Evolutionary conservation across 768 basidiomycete species (phyloP).

Genomic region (Leucocoprinus leucothites): DNA sequence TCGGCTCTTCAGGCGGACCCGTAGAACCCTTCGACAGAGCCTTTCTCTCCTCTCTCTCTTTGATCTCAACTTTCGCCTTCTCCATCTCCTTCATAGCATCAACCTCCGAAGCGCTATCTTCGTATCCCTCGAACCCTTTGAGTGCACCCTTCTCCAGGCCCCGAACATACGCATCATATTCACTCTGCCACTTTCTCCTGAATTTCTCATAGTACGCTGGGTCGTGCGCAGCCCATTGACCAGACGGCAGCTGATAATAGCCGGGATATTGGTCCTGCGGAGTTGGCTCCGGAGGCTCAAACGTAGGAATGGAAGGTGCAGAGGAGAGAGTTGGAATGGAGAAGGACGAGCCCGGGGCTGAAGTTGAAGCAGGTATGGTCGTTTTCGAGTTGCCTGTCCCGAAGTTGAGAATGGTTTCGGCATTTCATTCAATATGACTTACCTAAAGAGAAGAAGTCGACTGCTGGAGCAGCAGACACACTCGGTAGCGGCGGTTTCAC

Average conservation of each 20-base stretch:
- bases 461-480: conserved; percentile 28
- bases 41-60: conserved; percentile 76
- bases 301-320: conserved; percentile 67
- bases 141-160: conserved; percentile 64
- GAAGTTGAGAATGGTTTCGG: neutral
- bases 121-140: conserved; percentile 70
- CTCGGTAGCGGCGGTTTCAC: conserved; percentile 13
- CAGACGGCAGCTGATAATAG: conserved; percentile 82
- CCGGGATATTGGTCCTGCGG: conserved; percentile 79
- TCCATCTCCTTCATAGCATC: conserved; percentile 78
- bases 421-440: conserved; percentile 16
- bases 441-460: conserved; percentile 74
- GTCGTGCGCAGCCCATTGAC: conserved; percentile 76
- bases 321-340: conserved; percentile 46
- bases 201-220: conserved; percentile 64
- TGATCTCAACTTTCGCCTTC: conserved; percentile 66
- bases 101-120: conserved; percentile 51
- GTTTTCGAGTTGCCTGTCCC: conserved; percentile 6
- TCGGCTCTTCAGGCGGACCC: conserved; percentile 61
- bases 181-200: conserved; percentile 68
- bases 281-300: conserved; percentile 71
- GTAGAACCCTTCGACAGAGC: conserved; percentile 63
- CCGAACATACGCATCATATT: conserved; percentile 69
- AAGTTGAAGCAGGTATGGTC: conserved; percentile 22
- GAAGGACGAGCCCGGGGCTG: conserved; percentile 19